Evolutionary conservation across 2,329 filamentous ascomycete species (phyloP), one percentile per base, ranked within the genome.

Genomic region (Fusarium musae): DNA sequence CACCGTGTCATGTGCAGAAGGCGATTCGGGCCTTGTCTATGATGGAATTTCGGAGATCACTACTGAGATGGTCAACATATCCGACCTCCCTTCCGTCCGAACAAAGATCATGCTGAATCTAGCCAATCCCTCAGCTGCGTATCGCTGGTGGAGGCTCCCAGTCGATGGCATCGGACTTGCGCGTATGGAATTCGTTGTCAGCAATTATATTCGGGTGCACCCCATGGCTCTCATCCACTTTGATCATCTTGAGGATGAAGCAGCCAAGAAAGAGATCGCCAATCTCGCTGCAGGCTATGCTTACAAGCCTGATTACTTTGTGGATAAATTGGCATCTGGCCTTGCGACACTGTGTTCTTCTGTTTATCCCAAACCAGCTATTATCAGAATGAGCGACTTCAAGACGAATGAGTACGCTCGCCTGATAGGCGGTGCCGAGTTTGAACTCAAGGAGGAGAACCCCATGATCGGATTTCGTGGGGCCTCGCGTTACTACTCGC

Each of bases 381-480:
- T 83, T 59, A 76, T 83, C 50, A 81, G 81, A 32, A 76, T 83
- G 77, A 83, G 82, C 60, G 82, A 83, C 70, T 84, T 83, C 69
- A 84, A 83, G 67, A 82, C 81, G 6, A 84, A 83, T 62, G 83
- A 83, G 63, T 83, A 83, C 70, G 80, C 81, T 3, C 73, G 77
- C 30, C 82, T 84, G 32, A 79, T 84, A 47, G 82, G 82, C 17
- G 82, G 82, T 26, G 74, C 77, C 6, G 78, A 83, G 60, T 83
- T 84, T 62, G 82, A 84, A 70, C 79, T 80, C 4, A 69, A 77
- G 26, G 82, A 83, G 57, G 81, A 83, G 32, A 84, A 83, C 46
- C 82, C 82, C 4, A 84, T 84, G 82, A 68, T 84, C 12, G 82
- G 82, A 13, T 83, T 84, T 69, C 82, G 82, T 1, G 82, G 82